These are phyloP conservation scores for Elongisporangium anandrum DNA, from an alignment of 352 stramenopile genomes.

Conservation along the genomic window DNA sequence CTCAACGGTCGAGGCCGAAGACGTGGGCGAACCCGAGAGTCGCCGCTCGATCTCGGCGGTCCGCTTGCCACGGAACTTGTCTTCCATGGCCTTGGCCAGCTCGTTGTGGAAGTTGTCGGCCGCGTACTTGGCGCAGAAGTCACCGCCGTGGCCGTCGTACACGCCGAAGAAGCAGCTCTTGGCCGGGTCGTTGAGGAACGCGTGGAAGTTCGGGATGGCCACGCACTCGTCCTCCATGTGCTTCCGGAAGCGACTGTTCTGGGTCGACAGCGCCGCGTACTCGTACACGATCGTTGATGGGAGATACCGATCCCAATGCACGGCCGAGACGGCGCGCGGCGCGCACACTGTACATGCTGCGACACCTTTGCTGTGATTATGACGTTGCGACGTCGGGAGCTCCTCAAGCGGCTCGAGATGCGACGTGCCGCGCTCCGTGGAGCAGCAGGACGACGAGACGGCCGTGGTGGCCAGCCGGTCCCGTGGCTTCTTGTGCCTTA, in stretches of 20 bases:
- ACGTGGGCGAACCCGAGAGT: constrained; percentile 25
- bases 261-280: constrained; percentile 68
- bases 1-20: constrained; percentile 7
- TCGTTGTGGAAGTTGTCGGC: constrained; percentile 62
- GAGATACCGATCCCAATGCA: not conserved
- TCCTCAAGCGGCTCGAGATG: not conserved
- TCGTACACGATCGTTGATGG: constrained; percentile 31
- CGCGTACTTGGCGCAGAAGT: constrained; percentile 78
- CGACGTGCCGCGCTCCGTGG: not conserved
- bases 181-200: constrained; percentile 53
- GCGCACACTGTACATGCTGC: not conserved
- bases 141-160: constrained; percentile 77
- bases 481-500: not conserved
- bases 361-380: not conserved
- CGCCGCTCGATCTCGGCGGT: constrained; percentile 21
- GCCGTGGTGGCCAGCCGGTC: not conserved
- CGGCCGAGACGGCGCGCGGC: not conserved
- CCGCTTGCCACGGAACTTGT: constrained; percentile 32
- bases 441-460: not conserved
- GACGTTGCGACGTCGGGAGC: not conserved
- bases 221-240: constrained; percentile 86
- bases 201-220: constrained; percentile 58
- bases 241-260: constrained; percentile 77
- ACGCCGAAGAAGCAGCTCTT: constrained; percentile 78
- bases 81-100: constrained; percentile 38